Percentiles rank a stretch among this genome's conserved stretches.
These are phyloP conservation scores for Kwoniella botswanensis DNA, from an alignment of 768 basidiomycete genomes.

Conservation along the genomic window DNA sequence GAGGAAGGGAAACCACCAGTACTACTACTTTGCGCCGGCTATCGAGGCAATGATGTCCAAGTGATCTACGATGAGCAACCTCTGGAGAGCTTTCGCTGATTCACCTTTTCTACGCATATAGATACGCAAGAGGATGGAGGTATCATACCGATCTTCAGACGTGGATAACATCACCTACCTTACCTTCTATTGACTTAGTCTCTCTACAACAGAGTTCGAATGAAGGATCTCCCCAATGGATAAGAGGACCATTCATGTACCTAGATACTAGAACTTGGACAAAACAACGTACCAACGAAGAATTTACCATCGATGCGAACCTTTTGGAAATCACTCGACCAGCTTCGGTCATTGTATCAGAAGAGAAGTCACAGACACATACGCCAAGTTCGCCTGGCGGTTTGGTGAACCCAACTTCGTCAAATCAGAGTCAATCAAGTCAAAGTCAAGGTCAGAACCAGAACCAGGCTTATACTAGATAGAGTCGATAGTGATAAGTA, in stretches of 20 bases:
- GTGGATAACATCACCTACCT: constrained; percentile 87
- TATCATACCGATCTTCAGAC: constrained; percentile 89
- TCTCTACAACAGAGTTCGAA: neutral
- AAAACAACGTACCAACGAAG: constrained; percentile 49
- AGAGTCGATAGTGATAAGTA: neutral
- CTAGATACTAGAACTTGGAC: constrained; percentile 61
- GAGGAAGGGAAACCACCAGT: too few species aligned
- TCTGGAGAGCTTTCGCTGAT: neutral
- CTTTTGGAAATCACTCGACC: constrained; percentile 45
- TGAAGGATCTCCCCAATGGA: constrained; percentile 64
- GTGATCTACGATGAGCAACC: too few species aligned
- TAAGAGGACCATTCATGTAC: constrained; percentile 86
- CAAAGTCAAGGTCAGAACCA: neutral
- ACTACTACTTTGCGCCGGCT: too few species aligned
- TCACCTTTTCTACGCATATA: constrained; percentile 51
- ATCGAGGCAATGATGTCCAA: too few species aligned
- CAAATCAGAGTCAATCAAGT: neutral
- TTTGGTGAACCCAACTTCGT: neutral
- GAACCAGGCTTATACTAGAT: neutral
- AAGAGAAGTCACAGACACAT: constrained; percentile 24
- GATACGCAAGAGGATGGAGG: constrained; percentile 93
- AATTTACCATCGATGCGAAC: constrained; percentile 43
- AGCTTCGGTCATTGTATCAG: constrained; percentile 29
- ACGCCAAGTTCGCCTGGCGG: neutral
- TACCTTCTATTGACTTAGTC: constrained; percentile 16